Conservation (phyloP, 2,329 filamentous ascomycete genomes). For the Aureobasidium sp. region DNA sequence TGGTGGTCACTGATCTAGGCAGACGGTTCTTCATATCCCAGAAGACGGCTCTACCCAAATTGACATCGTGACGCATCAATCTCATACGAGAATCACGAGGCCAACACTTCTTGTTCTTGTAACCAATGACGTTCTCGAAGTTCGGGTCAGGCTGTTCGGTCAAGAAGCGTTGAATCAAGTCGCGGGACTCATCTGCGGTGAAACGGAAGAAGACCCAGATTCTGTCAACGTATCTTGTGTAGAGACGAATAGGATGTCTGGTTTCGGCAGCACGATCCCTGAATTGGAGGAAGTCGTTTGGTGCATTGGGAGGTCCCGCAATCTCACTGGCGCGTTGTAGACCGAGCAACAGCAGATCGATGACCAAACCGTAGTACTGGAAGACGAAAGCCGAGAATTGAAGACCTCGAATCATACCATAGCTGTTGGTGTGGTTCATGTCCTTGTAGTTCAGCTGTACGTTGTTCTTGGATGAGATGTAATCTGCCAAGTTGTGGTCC, state of each 20-base stretch:
- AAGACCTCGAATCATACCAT: slow-evolving; percentile 93
- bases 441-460: slow-evolving; percentile 99
- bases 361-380: slow-evolving; percentile 94
- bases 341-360: slow-evolving; percentile 85
- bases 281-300: slow-evolving; percentile 98
- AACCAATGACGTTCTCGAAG: slow-evolving; percentile 98
- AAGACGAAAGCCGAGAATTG: slow-evolving; percentile 99
- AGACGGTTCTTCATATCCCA: slow-evolving; percentile 98
- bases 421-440: slow-evolving; percentile 99
- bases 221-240: slow-evolving; percentile 94
- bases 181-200: slow-evolving; percentile 83
- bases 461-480: slow-evolving; percentile 99
- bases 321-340: slow-evolving; percentile 97
- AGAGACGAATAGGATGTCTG: slow-evolving; percentile 91
- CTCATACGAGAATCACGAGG: slow-evolving; percentile 96
- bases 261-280: slow-evolving; percentile 86
- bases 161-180: slow-evolving; percentile 93
- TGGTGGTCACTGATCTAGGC: slow-evolving; percentile 88
- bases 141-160: slow-evolving; percentile 98
- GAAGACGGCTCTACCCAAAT: slow-evolving; percentile 92
- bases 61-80: slow-evolving; percentile 97
- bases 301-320: slow-evolving; percentile 83
- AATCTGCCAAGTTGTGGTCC: slow-evolving; percentile 98
- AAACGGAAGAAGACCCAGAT: slow-evolving; percentile 98
- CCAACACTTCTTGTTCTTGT: slow-evolving; percentile 99